phyloP scores from a whole-genome alignment of 106 monocot genomes.

The Allium sativum region DNA sequence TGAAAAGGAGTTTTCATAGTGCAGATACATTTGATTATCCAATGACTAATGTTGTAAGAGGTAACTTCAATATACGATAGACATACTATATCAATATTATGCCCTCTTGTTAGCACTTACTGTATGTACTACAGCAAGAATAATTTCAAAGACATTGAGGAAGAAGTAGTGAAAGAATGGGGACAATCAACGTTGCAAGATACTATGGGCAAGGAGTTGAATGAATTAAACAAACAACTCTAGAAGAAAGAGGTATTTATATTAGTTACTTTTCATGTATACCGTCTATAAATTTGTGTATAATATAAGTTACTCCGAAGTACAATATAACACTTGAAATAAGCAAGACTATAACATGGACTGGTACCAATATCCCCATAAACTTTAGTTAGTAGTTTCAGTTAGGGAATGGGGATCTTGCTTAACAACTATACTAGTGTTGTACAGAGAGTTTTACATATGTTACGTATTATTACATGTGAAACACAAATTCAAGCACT shows the following conservation, averaged over 20 bases:
- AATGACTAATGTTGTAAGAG: slow-evolving; percentile 42
- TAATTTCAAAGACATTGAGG: slow-evolving; percentile 71
- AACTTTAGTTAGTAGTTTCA: no score
- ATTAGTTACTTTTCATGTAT: background rate
- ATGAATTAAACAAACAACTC: slow-evolving; percentile 74
- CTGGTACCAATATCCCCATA: no score
- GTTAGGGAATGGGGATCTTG: no score
- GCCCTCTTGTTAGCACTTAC: background rate
- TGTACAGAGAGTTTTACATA: no score
- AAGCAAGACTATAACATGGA: no score
- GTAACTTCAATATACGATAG: slow-evolving; percentile 11
- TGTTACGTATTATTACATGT: no score
- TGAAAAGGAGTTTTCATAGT: slow-evolving; percentile 59
- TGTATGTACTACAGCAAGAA: slow-evolving; percentile 20
- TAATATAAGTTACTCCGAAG: no score
- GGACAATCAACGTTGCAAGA: slow-evolving; percentile 82
- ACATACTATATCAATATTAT: background rate
- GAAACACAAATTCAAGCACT: no score
- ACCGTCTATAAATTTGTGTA: no score
- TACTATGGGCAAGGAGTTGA: slow-evolving; percentile 91
- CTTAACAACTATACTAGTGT: no score
- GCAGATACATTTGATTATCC: slow-evolving; percentile 49
- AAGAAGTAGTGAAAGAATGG: slow-evolving; percentile 92
- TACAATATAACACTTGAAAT: no score
- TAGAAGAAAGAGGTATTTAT: slow-evolving; percentile 25